Percentiles rank a stretch among this genome's conserved stretches.
Conservation (phyloP, 306 rosid genomes). For the Mimosa bimucronata region DNA sequence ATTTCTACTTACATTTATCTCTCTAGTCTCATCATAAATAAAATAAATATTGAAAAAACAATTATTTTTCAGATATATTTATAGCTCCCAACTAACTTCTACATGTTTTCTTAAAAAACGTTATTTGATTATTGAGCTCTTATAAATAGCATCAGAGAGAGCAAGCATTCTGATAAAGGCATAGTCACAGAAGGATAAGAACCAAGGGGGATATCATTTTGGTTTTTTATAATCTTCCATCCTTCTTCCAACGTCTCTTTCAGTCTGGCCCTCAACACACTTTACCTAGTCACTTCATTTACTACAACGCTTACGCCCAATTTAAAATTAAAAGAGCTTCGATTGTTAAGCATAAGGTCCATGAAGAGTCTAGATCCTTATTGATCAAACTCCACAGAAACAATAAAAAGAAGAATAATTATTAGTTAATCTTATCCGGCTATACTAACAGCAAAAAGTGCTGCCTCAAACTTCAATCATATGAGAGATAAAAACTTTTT, state of each 20-base stretch:
- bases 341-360: background rate
- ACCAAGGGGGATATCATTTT: background rate
- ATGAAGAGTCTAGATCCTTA: conserved; percentile 5
- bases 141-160: no score
- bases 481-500: background rate
- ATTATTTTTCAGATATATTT: no score
- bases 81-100: no score
- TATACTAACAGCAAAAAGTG: background rate
- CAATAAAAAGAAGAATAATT: conserved; percentile 16
- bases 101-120: no score
- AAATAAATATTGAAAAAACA: no score
- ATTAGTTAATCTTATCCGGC: conserved; percentile 7
- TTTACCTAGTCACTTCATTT: background rate
- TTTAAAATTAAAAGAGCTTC: background rate
- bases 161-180: conserved; percentile 3
- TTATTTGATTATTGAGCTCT: no score
- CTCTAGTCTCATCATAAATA: no score
- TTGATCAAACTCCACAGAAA: background rate
- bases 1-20: no score
- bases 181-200: background rate
- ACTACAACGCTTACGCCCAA: conserved; percentile 10
- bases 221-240: background rate
- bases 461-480: background rate
- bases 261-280: background rate
- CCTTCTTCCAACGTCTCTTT: conserved; percentile 5